phyloP scores from a whole-genome alignment of 2,329 filamentous ascomycete genomes.

The Xylaria arbuscula region DNA sequence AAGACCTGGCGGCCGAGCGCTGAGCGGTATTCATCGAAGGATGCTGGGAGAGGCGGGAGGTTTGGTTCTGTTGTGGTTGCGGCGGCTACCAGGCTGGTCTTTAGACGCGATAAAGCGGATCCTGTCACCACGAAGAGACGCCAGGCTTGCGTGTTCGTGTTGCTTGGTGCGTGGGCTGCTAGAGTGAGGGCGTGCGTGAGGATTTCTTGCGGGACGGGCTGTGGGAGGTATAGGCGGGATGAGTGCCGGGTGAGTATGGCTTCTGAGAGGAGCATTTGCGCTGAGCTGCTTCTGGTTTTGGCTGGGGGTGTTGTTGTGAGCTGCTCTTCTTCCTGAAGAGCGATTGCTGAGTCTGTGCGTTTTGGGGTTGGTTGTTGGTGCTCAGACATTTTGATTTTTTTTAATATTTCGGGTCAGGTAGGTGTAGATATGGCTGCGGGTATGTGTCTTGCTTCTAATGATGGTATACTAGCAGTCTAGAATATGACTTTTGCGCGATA shows the following conservation, averaged over 20 bases:
- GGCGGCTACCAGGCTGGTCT: background rate
- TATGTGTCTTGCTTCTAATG: too few relatives aligned
- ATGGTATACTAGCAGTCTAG: too few relatives aligned
- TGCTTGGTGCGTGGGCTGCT: conserved; percentile 28
- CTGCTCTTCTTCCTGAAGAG: background rate
- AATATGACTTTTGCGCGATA: too few relatives aligned
- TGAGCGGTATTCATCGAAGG: background rate
- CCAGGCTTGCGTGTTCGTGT: conserved; percentile 43
- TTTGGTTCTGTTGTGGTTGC: background rate
- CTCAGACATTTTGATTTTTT: background rate
- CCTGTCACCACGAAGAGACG: conserved; percentile 3
- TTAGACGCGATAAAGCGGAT: background rate
- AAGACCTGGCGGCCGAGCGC: background rate
- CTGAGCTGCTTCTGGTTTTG: too few relatives aligned
- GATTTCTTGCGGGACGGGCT: conserved; percentile 23
- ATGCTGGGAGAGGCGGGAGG: background rate
- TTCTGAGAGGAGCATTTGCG: conserved; percentile 37
- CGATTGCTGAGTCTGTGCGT: conserved; percentile 12
- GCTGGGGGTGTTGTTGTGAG: background rate
- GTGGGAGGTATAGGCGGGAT: conserved; percentile 31
- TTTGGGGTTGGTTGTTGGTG: background rate
- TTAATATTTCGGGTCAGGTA: background rate
- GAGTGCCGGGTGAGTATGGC: conserved; percentile 40
- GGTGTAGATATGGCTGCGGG: background rate
- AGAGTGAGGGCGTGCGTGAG: conserved; percentile 15